Conservation (phyloP, 2,329 filamentous ascomycete genomes). For the Xylariaceae sp. region DNA sequence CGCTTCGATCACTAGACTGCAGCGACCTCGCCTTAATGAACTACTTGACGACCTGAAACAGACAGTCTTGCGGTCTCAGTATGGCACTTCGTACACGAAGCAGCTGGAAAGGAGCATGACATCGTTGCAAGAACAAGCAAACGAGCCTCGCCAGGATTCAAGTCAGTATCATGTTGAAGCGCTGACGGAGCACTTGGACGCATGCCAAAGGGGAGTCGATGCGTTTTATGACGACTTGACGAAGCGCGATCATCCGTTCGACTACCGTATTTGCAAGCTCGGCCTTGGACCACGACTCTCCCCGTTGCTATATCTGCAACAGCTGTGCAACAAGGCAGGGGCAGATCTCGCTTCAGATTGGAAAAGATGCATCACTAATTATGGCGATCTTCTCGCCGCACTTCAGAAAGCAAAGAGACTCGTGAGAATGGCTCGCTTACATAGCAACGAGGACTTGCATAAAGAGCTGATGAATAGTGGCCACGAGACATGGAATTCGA, state of each 20-base stretch:
- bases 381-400: neutral
- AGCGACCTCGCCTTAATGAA: neutral
- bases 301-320: neutral
- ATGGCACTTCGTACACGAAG: conserved; percentile 5
- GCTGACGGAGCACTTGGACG: neutral
- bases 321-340: neutral
- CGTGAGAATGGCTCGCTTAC: neutral
- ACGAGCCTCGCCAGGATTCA: neutral
- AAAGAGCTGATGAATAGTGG: conserved; percentile 5
- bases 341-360: neutral
- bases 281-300: conserved; percentile 5
- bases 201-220: neutral
- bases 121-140: conserved; percentile 3
- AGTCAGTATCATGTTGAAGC: neutral
- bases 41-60: neutral
- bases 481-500: conserved; percentile 6
- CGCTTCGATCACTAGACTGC: neutral
- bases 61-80: neutral
- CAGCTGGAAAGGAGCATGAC: conserved; percentile 6
- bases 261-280: neutral
- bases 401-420: conserved; percentile 5
- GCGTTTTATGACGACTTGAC: neutral
- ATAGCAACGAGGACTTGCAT: neutral
- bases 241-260: neutral
- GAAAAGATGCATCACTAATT: neutral